These are phyloP conservation scores for Panaeolus papilionaceus DNA, from an alignment of 768 basidiomycete species.

Conservation along the genomic window DNA sequence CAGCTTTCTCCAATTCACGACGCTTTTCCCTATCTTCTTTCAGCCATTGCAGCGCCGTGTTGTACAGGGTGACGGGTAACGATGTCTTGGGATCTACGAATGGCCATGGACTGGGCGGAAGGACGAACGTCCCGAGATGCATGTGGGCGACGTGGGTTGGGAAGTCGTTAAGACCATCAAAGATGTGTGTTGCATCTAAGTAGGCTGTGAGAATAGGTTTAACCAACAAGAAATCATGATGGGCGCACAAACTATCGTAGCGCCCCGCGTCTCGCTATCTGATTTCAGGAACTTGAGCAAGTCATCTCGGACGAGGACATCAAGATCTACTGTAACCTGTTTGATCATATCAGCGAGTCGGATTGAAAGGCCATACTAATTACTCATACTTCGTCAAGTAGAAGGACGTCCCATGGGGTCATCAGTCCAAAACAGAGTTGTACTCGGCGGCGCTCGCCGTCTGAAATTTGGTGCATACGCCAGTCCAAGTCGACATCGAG, in stretches of 20 bases:
- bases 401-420: slow-evolving; percentile 90
- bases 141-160: slow-evolving; percentile 95
- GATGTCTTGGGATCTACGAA: slow-evolving; percentile 23
- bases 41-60: slow-evolving; percentile 86
- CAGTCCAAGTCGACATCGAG: slow-evolving; percentile 95
- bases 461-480: slow-evolving; percentile 96
- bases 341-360: slow-evolving; percentile 3
- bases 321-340: slow-evolving; percentile 95
- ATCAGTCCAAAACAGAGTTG: slow-evolving; percentile 97
- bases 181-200: slow-evolving; percentile 95
- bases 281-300: slow-evolving; percentile 86
- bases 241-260: slow-evolving; percentile 85
- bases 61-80: slow-evolving; percentile 56
- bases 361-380: slow-evolving; percentile 11
- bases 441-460: slow-evolving; percentile 91
- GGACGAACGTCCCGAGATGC: slow-evolving; percentile 79
- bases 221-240: slow-evolving; percentile 17
- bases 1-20: slow-evolving; percentile 59
- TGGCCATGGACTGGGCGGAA: slow-evolving; percentile 76
- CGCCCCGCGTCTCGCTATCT: slow-evolving; percentile 80
- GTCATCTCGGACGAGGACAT: slow-evolving; percentile 92
- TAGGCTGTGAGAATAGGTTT: slow-evolving; percentile 15
- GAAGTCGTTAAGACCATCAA: slow-evolving; percentile 90
- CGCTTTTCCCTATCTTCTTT: slow-evolving; percentile 79
- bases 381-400: slow-evolving; percentile 85